These are phyloP conservation scores for Akanthomyces lecanii DNA, from an alignment of 2,329 filamentous ascomycete species.

Conservation along the genomic window DNA sequence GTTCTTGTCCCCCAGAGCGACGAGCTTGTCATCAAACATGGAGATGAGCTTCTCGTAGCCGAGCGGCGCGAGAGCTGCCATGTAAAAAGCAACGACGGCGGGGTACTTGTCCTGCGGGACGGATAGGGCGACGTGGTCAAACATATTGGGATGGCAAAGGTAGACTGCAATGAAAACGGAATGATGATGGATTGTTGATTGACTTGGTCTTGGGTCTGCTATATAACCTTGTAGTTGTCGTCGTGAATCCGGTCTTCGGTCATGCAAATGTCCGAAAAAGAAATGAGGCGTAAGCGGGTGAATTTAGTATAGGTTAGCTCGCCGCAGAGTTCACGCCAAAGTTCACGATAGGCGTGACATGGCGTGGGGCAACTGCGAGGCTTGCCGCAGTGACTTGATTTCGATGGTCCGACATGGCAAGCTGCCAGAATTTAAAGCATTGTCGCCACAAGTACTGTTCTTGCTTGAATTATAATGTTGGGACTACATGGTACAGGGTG, in stretches of 20 bases:
- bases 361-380: background rate
- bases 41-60: constrained; percentile 15
- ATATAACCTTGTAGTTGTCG: background rate
- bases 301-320: background rate
- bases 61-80: constrained; percentile 13
- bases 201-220: background rate
- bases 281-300: background rate
- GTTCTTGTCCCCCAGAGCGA: constrained; percentile 13
- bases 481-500: background rate
- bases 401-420: no score
- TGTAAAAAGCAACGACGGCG: constrained; percentile 14
- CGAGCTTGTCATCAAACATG: constrained; percentile 13
- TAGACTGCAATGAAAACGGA: no score
- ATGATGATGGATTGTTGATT: background rate
- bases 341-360: background rate
- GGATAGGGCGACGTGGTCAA: constrained; percentile 17
- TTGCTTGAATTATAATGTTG: no score
- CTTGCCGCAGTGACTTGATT: background rate
- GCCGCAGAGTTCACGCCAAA: constrained; percentile 2
- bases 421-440: no score
- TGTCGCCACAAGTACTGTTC: no score
- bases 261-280: background rate
- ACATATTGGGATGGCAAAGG: background rate
- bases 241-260: background rate
- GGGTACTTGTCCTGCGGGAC: constrained; percentile 14